Evolutionary conservation across 192 early-diverging fungal species (phyloP).

Genomic region (Phlyctochytrium arcticum): DNA sequence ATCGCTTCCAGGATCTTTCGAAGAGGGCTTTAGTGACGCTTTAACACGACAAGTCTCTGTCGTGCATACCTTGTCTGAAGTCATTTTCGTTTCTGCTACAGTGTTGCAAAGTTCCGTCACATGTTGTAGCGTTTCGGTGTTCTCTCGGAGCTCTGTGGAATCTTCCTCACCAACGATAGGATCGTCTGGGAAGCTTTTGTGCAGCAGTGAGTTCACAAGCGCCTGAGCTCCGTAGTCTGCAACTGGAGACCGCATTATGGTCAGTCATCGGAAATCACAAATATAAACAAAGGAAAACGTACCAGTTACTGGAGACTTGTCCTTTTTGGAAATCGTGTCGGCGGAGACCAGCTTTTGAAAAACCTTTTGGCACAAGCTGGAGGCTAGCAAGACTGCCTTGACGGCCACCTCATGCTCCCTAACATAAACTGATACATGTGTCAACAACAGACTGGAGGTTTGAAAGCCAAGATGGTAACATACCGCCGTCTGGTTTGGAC

Average conservation of each 20-base stretch:
- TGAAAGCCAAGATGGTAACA: too few relatives aligned
- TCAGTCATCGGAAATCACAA: too few relatives aligned
- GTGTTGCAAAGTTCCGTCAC: slow-evolving; percentile 78
- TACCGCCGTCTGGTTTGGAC: too few relatives aligned
- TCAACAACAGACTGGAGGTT: too few relatives aligned
- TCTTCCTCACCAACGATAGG: slow-evolving; percentile 97
- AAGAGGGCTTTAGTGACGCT: background rate
- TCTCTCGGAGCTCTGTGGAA: slow-evolving; percentile 75
- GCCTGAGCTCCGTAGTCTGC: slow-evolving; percentile 97
- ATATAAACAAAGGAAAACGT: slow-evolving; percentile 26
- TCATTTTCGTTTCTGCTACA: slow-evolving; percentile 51
- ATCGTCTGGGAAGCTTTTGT: slow-evolving; percentile 76
- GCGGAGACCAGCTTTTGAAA: slow-evolving; percentile 76
- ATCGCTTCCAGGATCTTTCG: slow-evolving; percentile 76
- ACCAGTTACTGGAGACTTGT: slow-evolving; percentile 95
- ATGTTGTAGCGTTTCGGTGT: slow-evolving; percentile 66
- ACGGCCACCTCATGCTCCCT: slow-evolving; percentile 79
- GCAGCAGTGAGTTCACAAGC: slow-evolving; percentile 80
- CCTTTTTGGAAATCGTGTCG: slow-evolving; percentile 85
- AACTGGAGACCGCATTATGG: slow-evolving; percentile 43
- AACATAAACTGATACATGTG: too few relatives aligned
- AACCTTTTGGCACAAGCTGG: slow-evolving; percentile 84
- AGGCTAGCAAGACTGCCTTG: slow-evolving; percentile 82
- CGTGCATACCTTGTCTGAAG: slow-evolving; percentile 61
- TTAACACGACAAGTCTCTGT: too few relatives aligned